phyloP scores from a whole-genome alignment of 495 filamentous ascomycete genomes.

The Corynascus novoguineensis region DNA sequence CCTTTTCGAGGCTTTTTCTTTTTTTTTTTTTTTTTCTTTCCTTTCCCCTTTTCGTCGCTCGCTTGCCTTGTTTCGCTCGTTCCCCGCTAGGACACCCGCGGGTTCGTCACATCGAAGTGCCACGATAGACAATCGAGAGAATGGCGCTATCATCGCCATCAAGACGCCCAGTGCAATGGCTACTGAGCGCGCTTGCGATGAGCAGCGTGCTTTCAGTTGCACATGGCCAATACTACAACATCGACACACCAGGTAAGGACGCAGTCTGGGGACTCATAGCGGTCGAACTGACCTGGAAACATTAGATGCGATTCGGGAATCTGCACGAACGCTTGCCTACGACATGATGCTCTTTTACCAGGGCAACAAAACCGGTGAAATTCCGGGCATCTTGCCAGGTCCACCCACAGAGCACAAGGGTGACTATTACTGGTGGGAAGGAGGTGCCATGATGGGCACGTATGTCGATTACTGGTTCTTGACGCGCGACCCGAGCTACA shows the following conservation, averaged over 20 bases:
- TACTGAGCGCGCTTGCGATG: conserved; percentile 17
- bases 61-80: no score
- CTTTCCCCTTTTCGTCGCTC: no score
- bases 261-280: not conserved
- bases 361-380: conserved; percentile 54
- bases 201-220: conserved; percentile 17
- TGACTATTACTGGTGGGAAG: conserved; percentile 56
- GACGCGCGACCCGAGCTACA: conserved; percentile 63
- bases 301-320: conserved; percentile 55
- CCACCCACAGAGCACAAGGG: conserved; percentile 43
- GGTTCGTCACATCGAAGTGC: not conserved
- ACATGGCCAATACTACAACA: conserved; percentile 23
- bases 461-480: conserved; percentile 68
- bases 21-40: not conserved
- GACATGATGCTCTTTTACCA: conserved; percentile 63
- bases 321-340: conserved; percentile 56
- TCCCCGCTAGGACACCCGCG: not conserved
- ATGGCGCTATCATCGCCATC: conserved; percentile 8
- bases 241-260: conserved; percentile 22
- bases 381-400: conserved; percentile 59
- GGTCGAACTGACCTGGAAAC: conserved; percentile 8
- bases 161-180: conserved; percentile 17
- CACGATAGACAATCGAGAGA: not conserved
- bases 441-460: conserved; percentile 47
- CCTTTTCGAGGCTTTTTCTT: not conserved